Conservation (phyloP, 805 yeast genomes). For the Candida hungchunana region DNA sequence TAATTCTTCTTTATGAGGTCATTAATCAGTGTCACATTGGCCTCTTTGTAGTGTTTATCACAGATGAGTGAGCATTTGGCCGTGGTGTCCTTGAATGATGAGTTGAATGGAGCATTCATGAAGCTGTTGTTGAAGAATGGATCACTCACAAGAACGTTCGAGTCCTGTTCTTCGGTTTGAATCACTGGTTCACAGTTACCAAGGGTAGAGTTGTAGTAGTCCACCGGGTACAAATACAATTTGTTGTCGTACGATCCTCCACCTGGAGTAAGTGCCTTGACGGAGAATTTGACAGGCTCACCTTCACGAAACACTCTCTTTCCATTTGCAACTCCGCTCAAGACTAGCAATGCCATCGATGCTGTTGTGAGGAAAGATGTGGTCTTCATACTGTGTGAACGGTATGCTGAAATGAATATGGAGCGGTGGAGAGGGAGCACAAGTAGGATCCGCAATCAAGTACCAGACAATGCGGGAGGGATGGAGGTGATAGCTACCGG, state of each 20-base stretch:
- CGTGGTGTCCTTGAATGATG: conserved; percentile 13
- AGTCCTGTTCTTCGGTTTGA: conserved; percentile 9
- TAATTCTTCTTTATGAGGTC: conserved; percentile 27
- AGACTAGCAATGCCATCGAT: background rate
- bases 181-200: conserved; percentile 16
- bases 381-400: no score
- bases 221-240: conserved; percentile 24
- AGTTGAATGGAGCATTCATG: conserved; percentile 20
- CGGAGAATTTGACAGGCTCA: conserved; percentile 18
- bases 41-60: conserved; percentile 18
- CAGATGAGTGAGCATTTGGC: conserved; percentile 17
- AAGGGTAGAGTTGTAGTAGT: conserved; percentile 23
- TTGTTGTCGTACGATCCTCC: conserved; percentile 24
- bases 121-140: conserved; percentile 17
- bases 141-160: conserved; percentile 7
- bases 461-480: no score
- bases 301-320: conserved; percentile 14
- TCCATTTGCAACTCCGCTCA: conserved; percentile 1
- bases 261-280: conserved; percentile 25
- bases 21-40: conserved; percentile 26
- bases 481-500: no score
- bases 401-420: no score
- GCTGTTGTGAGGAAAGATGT: no score
- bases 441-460: no score
- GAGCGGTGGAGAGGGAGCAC: no score